Conservation (phyloP, 345 rosid species). For the Populus davidiana region DNA sequence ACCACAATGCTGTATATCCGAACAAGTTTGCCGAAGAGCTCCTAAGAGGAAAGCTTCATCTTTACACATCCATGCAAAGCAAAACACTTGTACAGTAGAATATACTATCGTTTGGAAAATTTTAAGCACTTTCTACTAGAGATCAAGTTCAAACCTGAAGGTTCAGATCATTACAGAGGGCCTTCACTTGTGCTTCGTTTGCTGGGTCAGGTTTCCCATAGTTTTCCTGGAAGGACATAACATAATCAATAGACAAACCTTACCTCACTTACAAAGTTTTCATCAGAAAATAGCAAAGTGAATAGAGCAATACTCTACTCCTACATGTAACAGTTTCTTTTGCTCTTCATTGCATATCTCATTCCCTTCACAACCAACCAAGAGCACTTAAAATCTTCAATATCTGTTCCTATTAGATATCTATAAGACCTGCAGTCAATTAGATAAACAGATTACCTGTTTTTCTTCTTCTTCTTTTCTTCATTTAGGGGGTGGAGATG, state of each 20-base stretch:
- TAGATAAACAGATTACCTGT: not conserved
- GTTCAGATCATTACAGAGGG: slow-evolving; percentile 60
- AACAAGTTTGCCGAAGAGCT: not conserved
- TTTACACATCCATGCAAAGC: not conserved
- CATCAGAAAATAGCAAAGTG: not conserved
- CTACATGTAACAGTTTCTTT: slow-evolving; percentile 19
- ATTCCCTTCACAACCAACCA: slow-evolving; percentile 45
- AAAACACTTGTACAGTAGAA: not conserved
- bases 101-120: not conserved
- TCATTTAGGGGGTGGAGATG: not conserved
- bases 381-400: slow-evolving; percentile 45
- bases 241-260: not conserved
- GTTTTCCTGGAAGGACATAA: slow-evolving; percentile 49
- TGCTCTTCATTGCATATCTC: slow-evolving; percentile 21
- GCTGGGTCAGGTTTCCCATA: slow-evolving; percentile 66
- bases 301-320: not conserved
- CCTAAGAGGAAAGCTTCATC: not conserved
- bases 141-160: slow-evolving; percentile 51
- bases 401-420: slow-evolving; percentile 26
- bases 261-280: too few relatives aligned
- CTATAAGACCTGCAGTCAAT: not conserved
- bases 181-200: slow-evolving; percentile 65
- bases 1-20: not conserved
- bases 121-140: not conserved
- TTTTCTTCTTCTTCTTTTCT: too few relatives aligned